Percentiles rank a stretch among this genome's conserved stretches.
These are phyloP conservation scores for Nicotiana tabacum DNA, from an alignment of 257 asterid genomes.

Conservation along the genomic window DNA sequence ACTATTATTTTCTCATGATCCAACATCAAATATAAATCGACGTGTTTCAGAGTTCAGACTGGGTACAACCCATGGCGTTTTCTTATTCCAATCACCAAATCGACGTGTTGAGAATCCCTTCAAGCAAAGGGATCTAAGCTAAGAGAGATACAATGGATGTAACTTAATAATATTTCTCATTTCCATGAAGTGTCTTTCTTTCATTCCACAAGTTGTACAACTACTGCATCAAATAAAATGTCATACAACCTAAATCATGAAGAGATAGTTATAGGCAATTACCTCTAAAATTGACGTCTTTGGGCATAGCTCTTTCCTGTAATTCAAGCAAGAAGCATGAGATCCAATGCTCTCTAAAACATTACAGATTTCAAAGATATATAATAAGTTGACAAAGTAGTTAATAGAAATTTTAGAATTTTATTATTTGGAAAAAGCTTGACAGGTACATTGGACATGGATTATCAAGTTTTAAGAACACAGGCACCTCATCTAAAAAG, in stretches of 20 bases:
- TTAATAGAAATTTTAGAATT: background rate
- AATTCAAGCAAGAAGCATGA: background rate
- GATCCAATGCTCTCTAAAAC: background rate
- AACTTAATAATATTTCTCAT: background rate
- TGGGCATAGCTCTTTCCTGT: background rate
- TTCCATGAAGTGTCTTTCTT: background rate
- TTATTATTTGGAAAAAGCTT: background rate
- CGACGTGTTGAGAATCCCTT: too few species aligned
- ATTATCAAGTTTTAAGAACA: background rate
- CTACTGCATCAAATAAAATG: background rate
- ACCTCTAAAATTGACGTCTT: conserved; percentile 4
- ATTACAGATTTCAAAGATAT: background rate
- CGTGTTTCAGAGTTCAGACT: too few species aligned
- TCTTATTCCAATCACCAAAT: too few species aligned
- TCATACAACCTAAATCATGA: background rate
- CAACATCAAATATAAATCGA: background rate
- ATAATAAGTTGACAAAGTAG: background rate
- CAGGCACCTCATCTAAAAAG: background rate
- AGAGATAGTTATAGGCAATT: background rate
- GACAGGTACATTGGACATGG: background rate
- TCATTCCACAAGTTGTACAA: background rate
- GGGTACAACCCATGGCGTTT: background rate
- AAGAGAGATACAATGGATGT: background rate
- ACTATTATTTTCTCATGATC: background rate
- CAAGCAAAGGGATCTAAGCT: background rate